Conservation (phyloP, 331 rosid species). For the Pyracantha coccinea region DNA sequence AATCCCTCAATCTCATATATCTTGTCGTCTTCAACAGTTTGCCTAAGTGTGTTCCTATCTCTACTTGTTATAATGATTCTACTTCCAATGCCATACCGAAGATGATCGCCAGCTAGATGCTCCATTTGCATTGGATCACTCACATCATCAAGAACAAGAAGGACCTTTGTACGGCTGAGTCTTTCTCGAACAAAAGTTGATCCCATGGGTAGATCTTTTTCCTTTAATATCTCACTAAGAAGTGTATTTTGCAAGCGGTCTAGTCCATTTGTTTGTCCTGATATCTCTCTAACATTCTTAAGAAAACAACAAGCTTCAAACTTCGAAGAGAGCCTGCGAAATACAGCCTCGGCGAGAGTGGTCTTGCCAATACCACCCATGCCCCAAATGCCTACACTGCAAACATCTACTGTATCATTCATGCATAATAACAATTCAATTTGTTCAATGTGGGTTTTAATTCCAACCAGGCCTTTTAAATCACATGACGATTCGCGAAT, state of each 20-base stretch:
- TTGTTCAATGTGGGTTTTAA: not conserved
- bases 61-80: constrained; percentile 11
- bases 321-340: not conserved
- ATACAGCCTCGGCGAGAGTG: not conserved
- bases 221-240: not conserved
- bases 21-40: not conserved
- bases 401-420: too few relatives aligned
- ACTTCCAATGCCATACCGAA: constrained; percentile 1
- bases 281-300: not conserved
- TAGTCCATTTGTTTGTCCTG: not conserved
- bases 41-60: not conserved
- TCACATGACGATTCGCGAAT: not conserved
- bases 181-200: not conserved
- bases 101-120: not conserved
- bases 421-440: not conserved
- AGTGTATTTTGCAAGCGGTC: not conserved
- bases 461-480: not conserved
- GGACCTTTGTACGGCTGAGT: not conserved
- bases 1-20: not conserved
- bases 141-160: constrained; percentile 4
- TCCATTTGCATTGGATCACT: not conserved
- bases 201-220: not conserved
- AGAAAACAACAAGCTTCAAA: not conserved
- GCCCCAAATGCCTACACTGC: not conserved
- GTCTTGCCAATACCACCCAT: not conserved